These are phyloP conservation scores for Inga leiocalycina DNA, from an alignment of 306 rosid species.

Conservation along the genomic window DNA sequence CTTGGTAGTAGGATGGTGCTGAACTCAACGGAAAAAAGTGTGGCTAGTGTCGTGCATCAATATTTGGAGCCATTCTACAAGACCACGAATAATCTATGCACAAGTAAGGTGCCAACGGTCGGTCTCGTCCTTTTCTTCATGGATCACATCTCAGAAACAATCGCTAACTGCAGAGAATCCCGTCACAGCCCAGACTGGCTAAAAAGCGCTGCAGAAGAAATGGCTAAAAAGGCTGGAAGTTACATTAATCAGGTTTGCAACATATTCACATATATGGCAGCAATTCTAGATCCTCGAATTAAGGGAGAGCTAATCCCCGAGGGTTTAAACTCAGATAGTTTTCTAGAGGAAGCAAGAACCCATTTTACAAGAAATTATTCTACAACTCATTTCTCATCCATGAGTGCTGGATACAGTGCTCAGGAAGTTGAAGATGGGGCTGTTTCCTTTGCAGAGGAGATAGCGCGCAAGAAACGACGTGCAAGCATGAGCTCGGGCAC, in stretches of 20 bases:
- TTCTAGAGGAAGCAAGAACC: conserved; percentile 82
- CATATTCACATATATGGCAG: conserved; percentile 84
- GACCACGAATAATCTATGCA: conserved; percentile 91
- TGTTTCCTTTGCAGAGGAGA: conserved; percentile 94
- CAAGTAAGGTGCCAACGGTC: conserved; percentile 77
- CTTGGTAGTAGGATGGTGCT: conserved; percentile 74
- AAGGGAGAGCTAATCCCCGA: conserved; percentile 95
- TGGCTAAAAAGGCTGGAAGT: conserved; percentile 77
- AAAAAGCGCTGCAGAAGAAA: conserved; percentile 83
- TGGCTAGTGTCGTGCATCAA: conserved; percentile 70
- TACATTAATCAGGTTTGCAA: conserved; percentile 81
- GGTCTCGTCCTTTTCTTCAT: conserved; percentile 95
- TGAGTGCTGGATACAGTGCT: conserved; percentile 63
- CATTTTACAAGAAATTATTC: conserved; percentile 82
- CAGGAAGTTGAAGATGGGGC: conserved; percentile 78
- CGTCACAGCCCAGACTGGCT: conserved; percentile 87
- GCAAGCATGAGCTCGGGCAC: conserved; percentile 71
- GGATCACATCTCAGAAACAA: conserved; percentile 96
- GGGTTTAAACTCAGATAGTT: conserved; percentile 64
- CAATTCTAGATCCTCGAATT: conserved; percentile 92
- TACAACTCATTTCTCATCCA: conserved; percentile 66
- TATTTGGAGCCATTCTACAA: conserved; percentile 91
- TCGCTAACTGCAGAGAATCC: conserved; percentile 73
- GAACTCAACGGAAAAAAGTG: conserved; percentile 71
- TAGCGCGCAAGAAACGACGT: conserved; percentile 90